Conservation (phyloP, 2,329 filamentous ascomycete genomes). For the Talaromyces verruculosus region DNA sequence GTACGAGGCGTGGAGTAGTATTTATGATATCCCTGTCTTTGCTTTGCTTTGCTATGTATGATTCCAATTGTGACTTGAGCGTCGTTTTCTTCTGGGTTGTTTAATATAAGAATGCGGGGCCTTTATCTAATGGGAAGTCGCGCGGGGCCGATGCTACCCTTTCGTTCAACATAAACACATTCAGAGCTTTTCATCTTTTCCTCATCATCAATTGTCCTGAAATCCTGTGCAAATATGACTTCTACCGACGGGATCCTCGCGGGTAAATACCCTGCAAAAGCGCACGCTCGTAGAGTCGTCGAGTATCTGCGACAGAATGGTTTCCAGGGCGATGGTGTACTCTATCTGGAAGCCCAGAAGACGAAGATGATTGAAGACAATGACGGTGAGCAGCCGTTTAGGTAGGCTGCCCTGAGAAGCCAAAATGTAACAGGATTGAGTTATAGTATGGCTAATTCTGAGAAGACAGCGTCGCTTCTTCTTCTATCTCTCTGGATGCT, state of each 20-base stretch:
- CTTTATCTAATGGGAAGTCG: slow-evolving; percentile 3
- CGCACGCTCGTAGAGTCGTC: slow-evolving; percentile 80
- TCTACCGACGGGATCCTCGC: slow-evolving; percentile 46
- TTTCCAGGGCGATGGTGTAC: slow-evolving; percentile 66
- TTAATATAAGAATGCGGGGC: background rate
- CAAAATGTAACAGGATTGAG: too few species aligned
- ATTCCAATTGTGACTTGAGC: background rate
- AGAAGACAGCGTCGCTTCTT: slow-evolving; percentile 83
- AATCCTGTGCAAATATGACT: slow-evolving; percentile 28
- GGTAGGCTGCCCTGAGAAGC: slow-evolving; percentile 50
- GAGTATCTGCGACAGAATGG: slow-evolving; percentile 68
- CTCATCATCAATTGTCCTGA: background rate
- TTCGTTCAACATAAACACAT: background rate
- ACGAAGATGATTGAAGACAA: slow-evolving; percentile 84
- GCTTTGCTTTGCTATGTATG: background rate
- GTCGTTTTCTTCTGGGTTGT: background rate
- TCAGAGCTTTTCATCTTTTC: background rate
- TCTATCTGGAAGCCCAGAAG: slow-evolving; percentile 86
- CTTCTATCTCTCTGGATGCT: slow-evolving; percentile 88
- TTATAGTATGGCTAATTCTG: slow-evolving; percentile 6
- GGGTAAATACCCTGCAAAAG: slow-evolving; percentile 76
- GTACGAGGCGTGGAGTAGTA: background rate
- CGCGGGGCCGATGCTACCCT: slow-evolving; percentile 11
- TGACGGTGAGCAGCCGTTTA: slow-evolving; percentile 77
- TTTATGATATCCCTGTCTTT: slow-evolving; percentile 2